Percentiles rank a stretch among this genome's conserved stretches.
phyloP scores from a whole-genome alignment of 1,284 basidiomycete species.

The Baeospora myosura region DNA sequence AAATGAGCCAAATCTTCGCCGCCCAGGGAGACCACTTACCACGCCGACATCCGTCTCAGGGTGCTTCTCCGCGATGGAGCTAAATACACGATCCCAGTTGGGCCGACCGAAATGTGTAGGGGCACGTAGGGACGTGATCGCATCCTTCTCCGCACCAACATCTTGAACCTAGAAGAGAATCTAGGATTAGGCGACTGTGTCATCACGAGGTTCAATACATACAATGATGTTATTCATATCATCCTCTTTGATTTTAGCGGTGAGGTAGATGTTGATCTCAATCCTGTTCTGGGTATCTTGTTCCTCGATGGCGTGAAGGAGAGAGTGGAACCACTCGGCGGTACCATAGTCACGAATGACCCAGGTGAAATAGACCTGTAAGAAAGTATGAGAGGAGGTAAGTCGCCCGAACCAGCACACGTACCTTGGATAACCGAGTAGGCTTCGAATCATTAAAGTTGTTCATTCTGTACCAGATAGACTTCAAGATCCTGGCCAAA shows the following conservation, averaged over 20 bases:
- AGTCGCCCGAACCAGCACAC: slow-evolving; percentile 1
- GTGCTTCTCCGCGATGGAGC: slow-evolving; percentile 70
- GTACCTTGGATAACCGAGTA: slow-evolving; percentile 67
- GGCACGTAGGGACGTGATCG: slow-evolving; percentile 76
- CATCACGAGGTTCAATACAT: slow-evolving; percentile 17
- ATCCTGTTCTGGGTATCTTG: slow-evolving; percentile 78
- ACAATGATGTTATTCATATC: slow-evolving; percentile 87
- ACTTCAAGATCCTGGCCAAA: slow-evolving; percentile 70
- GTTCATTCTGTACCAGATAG: slow-evolving; percentile 94
- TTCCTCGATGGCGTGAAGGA: slow-evolving; percentile 85
- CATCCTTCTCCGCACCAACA: slow-evolving; percentile 82
- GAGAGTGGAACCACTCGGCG: slow-evolving; percentile 91
- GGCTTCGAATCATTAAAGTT: slow-evolving; percentile 64
- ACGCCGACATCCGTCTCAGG: slow-evolving; percentile 82
- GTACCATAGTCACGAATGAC: slow-evolving; percentile 83
- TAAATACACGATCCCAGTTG: slow-evolving; percentile 86
- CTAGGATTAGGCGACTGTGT: neutral
- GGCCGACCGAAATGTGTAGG: slow-evolving; percentile 92
- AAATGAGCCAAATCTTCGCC: slow-evolving; percentile 5
- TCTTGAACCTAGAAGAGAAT: slow-evolving; percentile 68
- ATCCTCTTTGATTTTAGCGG: slow-evolving; percentile 80
- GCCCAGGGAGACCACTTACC: slow-evolving; percentile 30
- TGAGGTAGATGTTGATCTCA: slow-evolving; percentile 89
- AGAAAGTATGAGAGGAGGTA: neutral
- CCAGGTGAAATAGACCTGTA: slow-evolving; percentile 76